Percentiles rank a stretch among this genome's conserved stretches.
These are phyloP conservation scores for Mucor racemosus DNA, from an alignment of 371 early-diverging fungal genomes.

Conservation along the genomic window DNA sequence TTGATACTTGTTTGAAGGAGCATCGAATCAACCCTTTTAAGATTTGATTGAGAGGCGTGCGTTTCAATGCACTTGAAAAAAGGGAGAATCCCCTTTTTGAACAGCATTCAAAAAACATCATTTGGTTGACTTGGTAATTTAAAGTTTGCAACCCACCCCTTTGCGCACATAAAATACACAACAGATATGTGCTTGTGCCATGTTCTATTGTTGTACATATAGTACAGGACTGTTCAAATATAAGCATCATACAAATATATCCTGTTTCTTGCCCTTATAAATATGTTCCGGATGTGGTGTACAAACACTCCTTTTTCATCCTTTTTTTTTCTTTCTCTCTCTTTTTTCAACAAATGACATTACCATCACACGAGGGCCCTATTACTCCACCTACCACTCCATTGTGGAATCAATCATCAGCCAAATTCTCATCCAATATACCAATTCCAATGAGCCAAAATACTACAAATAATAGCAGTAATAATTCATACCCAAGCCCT, in stretches of 20 bases:
- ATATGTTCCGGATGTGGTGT: constrained; percentile 6
- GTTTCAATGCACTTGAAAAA: neutral
- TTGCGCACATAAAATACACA: too few species aligned
- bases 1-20: neutral
- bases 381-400: constrained; percentile 24
- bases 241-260: neutral
- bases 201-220: neutral
- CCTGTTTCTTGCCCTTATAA: neutral
- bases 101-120: too few species aligned
- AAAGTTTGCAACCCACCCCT: neutral
- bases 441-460: neutral
- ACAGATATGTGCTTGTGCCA: too few species aligned
- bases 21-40: neutral
- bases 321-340: neutral
- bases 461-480: neutral
- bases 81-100: too few species aligned
- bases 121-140: constrained; percentile 1
- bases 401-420: constrained; percentile 14
- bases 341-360: neutral
- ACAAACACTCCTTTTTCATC: constrained; percentile 8
- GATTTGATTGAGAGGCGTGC: constrained; percentile 5
- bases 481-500: constrained; percentile 1
- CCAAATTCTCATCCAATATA: neutral
- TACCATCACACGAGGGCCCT: constrained; percentile 4
- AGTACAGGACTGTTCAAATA: neutral